These are phyloP conservation scores for Fraxinus velutina DNA, from an alignment of 305 asterid genomes.

Conservation along the genomic window DNA sequence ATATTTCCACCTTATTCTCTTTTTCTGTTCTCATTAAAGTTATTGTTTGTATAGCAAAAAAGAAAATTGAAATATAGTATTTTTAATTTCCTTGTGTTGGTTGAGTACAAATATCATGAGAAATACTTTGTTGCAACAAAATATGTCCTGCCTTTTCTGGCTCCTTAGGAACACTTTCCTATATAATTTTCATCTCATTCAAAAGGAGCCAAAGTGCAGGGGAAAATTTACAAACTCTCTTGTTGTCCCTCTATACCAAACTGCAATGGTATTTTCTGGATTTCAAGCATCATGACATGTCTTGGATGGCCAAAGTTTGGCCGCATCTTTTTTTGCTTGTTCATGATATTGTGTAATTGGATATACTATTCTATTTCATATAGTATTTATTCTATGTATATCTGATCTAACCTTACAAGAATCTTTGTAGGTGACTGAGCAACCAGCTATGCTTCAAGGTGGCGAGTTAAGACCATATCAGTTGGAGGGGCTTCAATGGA, in stretches of 20 bases:
- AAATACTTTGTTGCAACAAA: not conserved
- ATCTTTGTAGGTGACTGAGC: slow-evolving; percentile 79
- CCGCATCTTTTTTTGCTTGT: not conserved
- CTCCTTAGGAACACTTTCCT: not conserved
- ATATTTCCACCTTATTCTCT: too few species aligned
- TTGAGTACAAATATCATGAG: not conserved
- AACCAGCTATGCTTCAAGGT: slow-evolving; percentile 96
- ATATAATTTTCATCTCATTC: not conserved
- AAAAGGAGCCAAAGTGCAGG: slow-evolving; percentile 9
- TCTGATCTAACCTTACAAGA: slow-evolving; percentile 25
- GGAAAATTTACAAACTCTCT: not conserved
- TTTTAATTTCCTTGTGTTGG: not conserved
- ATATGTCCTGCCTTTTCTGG: not conserved
- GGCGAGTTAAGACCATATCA: slow-evolving; percentile 92
- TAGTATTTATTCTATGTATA: slow-evolving; percentile 6
- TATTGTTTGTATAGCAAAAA: slow-evolving; percentile 5
- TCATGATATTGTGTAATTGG: not conserved
- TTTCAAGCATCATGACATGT: not conserved
- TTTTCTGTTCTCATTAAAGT: not conserved
- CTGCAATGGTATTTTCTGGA: not conserved
- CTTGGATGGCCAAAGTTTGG: not conserved
- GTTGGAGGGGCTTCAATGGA: slow-evolving; percentile 99
- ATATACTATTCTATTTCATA: slow-evolving; percentile 8
- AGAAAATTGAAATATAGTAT: not conserved
- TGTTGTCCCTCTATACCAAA: not conserved